Base-by-base conservation (phyloP, 306 rosid genomes). In the Prunus mume region DNA sequence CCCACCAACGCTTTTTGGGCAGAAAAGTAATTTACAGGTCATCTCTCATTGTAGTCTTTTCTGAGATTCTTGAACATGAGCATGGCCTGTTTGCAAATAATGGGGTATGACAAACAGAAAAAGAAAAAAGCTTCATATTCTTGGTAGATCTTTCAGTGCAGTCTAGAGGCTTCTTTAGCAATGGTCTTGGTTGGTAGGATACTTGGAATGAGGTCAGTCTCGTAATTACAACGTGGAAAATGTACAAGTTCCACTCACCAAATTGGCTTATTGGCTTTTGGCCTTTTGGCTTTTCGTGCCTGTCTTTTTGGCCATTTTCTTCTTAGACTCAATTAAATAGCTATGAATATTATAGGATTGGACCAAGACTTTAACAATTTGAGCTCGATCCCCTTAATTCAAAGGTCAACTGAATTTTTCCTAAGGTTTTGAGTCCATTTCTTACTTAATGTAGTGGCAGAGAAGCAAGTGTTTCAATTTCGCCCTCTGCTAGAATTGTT, bases 201-300 rank as follows among this genome's bases (percentile, higher is more conserved):
- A 61, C 83, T 60, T 32, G 49, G 83, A 74, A 74, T 38, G 34
- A 67, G 72, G 52, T 60, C 20, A 34, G 24, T 25, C 38, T 65
- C 67, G 51, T 56, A 75, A 73, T 56, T 73, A 34, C 47, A 47
- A 73, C 45, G 71, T 58, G 71, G 70, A 74, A 80, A 68, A 19
- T 17, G 61, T 66, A 34, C 24, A 56, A 73, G 43, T n/a, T 67
- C 76, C 79, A 80, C 79, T 58, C 46, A 68, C 65, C 79, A 57
- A 80, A 74, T 41, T 19, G 76, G 55, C 67, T 41, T 41, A 74
- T 41, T 19, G 76, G 55, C 67, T 41, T 41, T 41, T 25, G 3
- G 18, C 68, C 7, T 18, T n/a, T 49, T 15, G 57, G 43, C n/a
- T 24, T 74, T 47, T 47, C n/a, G 22, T 72, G 73, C 58, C 62